Evolutionary conservation across 2,329 filamentous ascomycete species (phyloP).

Genomic region (Cladosporium sp.): DNA sequence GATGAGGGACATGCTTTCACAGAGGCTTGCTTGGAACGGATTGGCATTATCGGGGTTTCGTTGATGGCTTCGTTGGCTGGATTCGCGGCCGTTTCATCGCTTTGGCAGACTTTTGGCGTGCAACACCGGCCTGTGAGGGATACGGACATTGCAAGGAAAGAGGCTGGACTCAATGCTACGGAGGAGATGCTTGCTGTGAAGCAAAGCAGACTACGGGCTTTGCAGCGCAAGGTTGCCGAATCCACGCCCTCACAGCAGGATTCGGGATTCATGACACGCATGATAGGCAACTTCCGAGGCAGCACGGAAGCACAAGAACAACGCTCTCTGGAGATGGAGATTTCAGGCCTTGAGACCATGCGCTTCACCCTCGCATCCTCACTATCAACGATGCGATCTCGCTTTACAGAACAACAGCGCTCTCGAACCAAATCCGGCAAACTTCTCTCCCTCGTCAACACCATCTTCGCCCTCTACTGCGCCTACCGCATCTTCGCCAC

Average conservation of each 20-base stretch:
- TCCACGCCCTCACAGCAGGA: conserved; percentile 25
- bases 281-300: conserved; percentile 67
- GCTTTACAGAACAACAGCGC: conserved; percentile 61
- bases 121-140: conserved; percentile 59
- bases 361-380: conserved; percentile 64
- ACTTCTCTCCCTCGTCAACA: conserved; percentile 59
- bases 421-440: conserved; percentile 65
- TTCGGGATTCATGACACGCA: conserved; percentile 64
- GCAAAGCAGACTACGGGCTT: conserved; percentile 63
- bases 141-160: conserved; percentile 69
- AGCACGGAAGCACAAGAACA: conserved; percentile 52
- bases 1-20: conserved; percentile 38
- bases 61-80: conserved; percentile 85
- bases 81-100: conserved; percentile 80
- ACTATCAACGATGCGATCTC: conserved; percentile 58
- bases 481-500: conserved; percentile 77
- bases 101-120: conserved; percentile 77
- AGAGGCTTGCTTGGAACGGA: conserved; percentile 57
- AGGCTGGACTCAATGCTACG: conserved; percentile 72
- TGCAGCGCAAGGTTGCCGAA: conserved; percentile 61
- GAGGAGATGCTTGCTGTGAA: conserved; percentile 75
- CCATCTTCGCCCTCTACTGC: conserved; percentile 75
- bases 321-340: conserved; percentile 64
- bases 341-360: conserved; percentile 77
- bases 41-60: conserved; percentile 80